Percentiles rank a stretch among this genome's conserved stretches.
phyloP scores from a whole-genome alignment of 2,329 filamentous ascomycete genomes.

The Cercospora canescens region DNA sequence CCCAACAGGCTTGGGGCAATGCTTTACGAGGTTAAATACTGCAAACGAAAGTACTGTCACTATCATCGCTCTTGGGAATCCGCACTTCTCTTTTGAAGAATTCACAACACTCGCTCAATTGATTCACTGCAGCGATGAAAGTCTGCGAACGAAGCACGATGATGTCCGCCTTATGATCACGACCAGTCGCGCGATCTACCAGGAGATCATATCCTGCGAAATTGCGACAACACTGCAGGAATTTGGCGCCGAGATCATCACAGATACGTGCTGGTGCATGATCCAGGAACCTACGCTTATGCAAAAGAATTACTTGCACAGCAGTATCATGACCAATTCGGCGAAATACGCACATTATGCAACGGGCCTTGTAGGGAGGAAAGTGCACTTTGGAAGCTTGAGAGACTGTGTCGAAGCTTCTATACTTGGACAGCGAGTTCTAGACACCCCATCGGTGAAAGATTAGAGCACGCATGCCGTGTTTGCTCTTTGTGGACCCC shows the following conservation, averaged over 20 bases:
- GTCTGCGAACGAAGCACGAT: background rate
- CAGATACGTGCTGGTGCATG: conserved; percentile 53
- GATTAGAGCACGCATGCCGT: background rate
- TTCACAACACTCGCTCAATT: conserved; percentile 37
- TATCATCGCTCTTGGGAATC: conserved; percentile 48
- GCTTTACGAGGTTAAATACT: conserved; percentile 17
- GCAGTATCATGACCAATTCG: conserved; percentile 48
- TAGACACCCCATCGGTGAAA: background rate
- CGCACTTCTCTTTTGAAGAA: conserved; percentile 46
- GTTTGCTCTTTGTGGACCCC: background rate
- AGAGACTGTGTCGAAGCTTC: conserved; percentile 27
- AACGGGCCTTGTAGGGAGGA: conserved; percentile 25
- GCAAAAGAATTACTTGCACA: background rate
- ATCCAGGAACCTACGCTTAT: conserved; percentile 44
- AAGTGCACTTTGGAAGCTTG: conserved; percentile 31
- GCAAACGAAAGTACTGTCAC: conserved; percentile 29
- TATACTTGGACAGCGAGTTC: background rate
- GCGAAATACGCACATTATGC: conserved; percentile 51
- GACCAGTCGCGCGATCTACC: conserved; percentile 6
- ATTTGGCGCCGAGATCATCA: conserved; percentile 45
- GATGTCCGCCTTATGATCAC: conserved; percentile 10
- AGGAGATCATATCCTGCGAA: conserved; percentile 27
- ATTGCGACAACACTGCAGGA: conserved; percentile 33
- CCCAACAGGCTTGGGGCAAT: background rate
- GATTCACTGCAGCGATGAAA: background rate